These are phyloP conservation scores for Pseudozyma thailandica DNA, from an alignment of 1,284 basidiomycete genomes.

Conservation along the genomic window DNA sequence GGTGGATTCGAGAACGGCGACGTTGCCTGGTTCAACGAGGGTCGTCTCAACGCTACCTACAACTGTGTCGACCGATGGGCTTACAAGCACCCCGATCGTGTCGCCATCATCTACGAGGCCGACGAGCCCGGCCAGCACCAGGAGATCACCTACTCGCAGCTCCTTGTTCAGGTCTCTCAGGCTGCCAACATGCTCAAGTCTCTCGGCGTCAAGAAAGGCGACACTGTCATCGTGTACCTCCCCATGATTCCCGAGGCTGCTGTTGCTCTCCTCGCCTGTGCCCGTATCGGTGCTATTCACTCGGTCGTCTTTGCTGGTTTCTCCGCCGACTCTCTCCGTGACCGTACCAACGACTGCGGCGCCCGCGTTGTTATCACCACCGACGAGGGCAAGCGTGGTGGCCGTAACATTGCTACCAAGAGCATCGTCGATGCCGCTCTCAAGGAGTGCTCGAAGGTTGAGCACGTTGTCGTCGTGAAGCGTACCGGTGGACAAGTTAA, in stretches of 20 bases:
- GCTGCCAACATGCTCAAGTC: conserved; percentile 91
- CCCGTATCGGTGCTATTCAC: conserved; percentile 95
- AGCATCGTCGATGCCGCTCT: conserved; percentile 90
- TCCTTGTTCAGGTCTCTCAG: conserved; percentile 82
- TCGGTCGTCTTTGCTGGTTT: conserved; percentile 99
- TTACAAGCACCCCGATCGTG: conserved; percentile 88
- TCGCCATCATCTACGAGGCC: conserved; percentile 97
- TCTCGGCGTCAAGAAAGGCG: conserved; percentile 93
- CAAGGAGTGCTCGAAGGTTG: conserved; percentile 83
- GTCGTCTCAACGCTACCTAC: conserved; percentile 78
- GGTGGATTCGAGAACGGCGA: conserved; percentile 88
- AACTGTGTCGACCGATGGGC: conserved; percentile 98
- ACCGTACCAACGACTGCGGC: conserved; percentile 89
- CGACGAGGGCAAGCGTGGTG: conserved; percentile 93
- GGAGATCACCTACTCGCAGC: conserved; percentile 81
- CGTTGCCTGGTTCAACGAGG: conserved; percentile 84
- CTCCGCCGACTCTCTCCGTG: conserved; percentile 93
- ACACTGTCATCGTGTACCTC: conserved; percentile 77
- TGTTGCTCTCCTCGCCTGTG: conserved; percentile 95
- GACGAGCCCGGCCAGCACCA: conserved; percentile 88
- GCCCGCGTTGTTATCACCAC: conserved; percentile 91
- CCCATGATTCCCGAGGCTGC: conserved; percentile 76
- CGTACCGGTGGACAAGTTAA: conserved; percentile 84
- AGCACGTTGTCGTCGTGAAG: conserved; percentile 89
- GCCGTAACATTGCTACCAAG: conserved; percentile 95